Evolutionary conservation across 2,329 filamentous ascomycete genomes (phyloP).

Genomic region (Pseudogymnoascus sp.): DNA sequence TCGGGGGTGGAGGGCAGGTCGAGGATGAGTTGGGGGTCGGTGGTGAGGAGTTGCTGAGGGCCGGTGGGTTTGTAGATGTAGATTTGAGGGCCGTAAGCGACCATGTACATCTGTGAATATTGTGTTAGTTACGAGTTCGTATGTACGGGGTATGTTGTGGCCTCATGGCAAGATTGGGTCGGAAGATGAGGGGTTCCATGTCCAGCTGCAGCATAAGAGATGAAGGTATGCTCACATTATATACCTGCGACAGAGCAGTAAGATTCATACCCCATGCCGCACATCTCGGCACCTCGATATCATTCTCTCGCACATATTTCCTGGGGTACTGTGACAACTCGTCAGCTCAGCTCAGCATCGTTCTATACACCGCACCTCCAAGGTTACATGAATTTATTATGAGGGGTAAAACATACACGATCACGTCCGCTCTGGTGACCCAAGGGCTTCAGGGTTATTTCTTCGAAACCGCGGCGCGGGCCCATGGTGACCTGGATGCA

Average conservation of each 20-base stretch:
- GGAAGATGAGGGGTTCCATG: neutral
- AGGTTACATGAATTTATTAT: neutral
- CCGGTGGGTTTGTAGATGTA: slow-evolving; percentile 47
- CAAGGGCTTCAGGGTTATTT: slow-evolving; percentile 16
- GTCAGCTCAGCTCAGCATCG: neutral
- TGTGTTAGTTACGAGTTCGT: neutral
- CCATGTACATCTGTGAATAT: slow-evolving; percentile 48
- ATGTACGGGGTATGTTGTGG: neutral
- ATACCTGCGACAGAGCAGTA: slow-evolving; percentile 48
- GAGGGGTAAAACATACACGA: slow-evolving; percentile 12
- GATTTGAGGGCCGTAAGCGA: slow-evolving; percentile 48
- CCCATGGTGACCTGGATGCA: neutral
- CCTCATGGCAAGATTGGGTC: neutral
- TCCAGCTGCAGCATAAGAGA: neutral
- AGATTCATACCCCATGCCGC: slow-evolving; percentile 43
- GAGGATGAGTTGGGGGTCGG: slow-evolving; percentile 43
- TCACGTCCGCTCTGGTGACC: slow-evolving; percentile 11
- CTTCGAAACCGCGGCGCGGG: slow-evolving; percentile 12
- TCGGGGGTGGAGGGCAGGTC: slow-evolving; percentile 32
- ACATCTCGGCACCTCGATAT: slow-evolving; percentile 4
- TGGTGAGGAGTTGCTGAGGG: slow-evolving; percentile 41
- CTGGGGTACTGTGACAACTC: slow-evolving; percentile 1
- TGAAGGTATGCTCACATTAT: slow-evolving; percentile 38
- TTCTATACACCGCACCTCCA: neutral
- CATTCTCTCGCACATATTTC: neutral